Evolutionary conservation across 331 rosid species (phyloP).

Genomic region (Malus hybrid): DNA sequence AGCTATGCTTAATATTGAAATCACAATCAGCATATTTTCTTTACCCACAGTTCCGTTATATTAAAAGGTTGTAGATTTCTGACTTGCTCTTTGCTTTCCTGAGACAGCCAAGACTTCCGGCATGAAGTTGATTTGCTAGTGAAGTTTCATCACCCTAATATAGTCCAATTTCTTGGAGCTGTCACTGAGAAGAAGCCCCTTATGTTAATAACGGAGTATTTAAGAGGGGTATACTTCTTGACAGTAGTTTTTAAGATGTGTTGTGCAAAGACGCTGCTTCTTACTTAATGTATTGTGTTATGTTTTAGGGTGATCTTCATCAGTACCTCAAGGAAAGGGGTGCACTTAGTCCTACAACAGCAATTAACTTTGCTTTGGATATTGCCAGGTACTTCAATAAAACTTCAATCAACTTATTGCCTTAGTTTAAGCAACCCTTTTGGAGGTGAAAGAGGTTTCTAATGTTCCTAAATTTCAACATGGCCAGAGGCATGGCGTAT

Average conservation of each 20-base stretch:
- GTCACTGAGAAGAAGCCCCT: constrained; percentile 95
- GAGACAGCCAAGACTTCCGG: constrained; percentile 85
- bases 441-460: constrained; percentile 10
- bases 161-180: constrained; percentile 99
- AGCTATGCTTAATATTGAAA: neutral
- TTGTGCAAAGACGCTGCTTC: constrained; percentile 14
- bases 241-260: neutral
- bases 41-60: neutral
- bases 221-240: constrained; percentile 69
- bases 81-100: constrained; percentile 13
- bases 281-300: constrained; percentile 18
- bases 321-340: constrained; percentile 97
- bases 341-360: constrained; percentile 66
- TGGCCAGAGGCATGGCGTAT: constrained; percentile 93
- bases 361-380: constrained; percentile 86
- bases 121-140: constrained; percentile 94
- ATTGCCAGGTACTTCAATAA: constrained; percentile 68
- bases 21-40: neutral
- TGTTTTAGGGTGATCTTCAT: constrained; percentile 91
- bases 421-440: neutral
- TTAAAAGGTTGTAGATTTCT: neutral
- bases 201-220: constrained; percentile 89
- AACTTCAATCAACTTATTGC: neutral
- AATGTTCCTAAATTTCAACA: constrained; percentile 25
- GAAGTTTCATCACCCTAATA: constrained; percentile 98